phyloP scores from a whole-genome alignment of 2,329 filamentous ascomycete genomes.

The Ascocoryne sarcoides region DNA sequence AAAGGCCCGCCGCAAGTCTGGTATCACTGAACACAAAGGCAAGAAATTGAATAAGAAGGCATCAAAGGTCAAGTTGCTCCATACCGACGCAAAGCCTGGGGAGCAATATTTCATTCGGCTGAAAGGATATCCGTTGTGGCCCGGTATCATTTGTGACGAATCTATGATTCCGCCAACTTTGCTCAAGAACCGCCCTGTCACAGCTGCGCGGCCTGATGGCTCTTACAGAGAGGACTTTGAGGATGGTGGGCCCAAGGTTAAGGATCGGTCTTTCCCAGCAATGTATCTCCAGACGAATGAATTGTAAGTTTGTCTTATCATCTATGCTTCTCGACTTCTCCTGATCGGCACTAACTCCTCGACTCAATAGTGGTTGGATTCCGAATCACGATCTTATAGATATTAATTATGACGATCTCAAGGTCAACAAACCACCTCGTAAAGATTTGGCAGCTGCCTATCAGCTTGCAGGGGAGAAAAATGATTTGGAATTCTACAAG shows the following conservation, averaged over 20 bases:
- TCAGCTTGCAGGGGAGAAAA: slow-evolving; percentile 66
- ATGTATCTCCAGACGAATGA: slow-evolving; percentile 96
- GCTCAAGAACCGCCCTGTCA: slow-evolving; percentile 71
- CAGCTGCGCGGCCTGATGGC: slow-evolving; percentile 72
- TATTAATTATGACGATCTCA: slow-evolving; percentile 65
- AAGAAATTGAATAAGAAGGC: slow-evolving; percentile 84
- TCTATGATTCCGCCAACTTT: slow-evolving; percentile 80
- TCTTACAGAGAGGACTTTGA: slow-evolving; percentile 80
- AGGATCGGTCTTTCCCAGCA: slow-evolving; percentile 81
- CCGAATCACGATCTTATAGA: slow-evolving; percentile 74
- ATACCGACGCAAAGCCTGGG: slow-evolving; percentile 78
- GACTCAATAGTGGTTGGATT: slow-evolving; percentile 69
- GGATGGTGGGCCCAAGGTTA: slow-evolving; percentile 77
- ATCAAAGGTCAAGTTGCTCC: slow-evolving; percentile 60
- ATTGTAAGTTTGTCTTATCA: slow-evolving; percentile 62
- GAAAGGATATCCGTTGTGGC: slow-evolving; percentile 93
- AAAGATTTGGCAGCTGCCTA: slow-evolving; percentile 76
- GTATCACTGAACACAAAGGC: slow-evolving; percentile 56
- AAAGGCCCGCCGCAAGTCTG: slow-evolving; percentile 65
- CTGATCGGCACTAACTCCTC: neutral
- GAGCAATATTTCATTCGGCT: slow-evolving; percentile 89
- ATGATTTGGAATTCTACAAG: slow-evolving; percentile 78
- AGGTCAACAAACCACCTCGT: slow-evolving; percentile 63
- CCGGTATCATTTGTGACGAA: slow-evolving; percentile 87
- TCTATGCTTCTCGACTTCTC: neutral